These are phyloP conservation scores for Pelargonium myrrhifolium DNA, from an alignment of 441 rosid genomes.

Conservation along the genomic window DNA sequence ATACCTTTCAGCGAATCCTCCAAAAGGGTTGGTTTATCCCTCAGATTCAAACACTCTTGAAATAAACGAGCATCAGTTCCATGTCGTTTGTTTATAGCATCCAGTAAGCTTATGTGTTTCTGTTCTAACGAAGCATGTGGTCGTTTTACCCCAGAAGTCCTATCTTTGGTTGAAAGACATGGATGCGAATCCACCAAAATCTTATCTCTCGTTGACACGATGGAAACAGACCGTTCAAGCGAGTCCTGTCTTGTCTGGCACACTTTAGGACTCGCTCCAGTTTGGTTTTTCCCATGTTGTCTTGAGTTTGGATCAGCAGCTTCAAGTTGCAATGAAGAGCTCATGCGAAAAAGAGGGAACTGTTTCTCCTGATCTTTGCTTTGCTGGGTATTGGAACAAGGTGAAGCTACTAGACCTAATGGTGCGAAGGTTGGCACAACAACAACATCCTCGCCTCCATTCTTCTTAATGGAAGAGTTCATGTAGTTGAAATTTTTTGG, in stretches of 20 bases:
- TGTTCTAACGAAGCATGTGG: conserved; percentile 25
- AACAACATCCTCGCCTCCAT: conserved; percentile 30
- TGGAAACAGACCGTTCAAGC: conserved; percentile 19
- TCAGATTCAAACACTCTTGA: conserved; percentile 17
- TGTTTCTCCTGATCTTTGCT: conserved; percentile 19
- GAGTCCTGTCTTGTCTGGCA: background rate
- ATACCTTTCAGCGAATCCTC: conserved; percentile 18
- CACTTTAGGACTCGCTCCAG: conserved; percentile 14
- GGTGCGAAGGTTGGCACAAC: conserved; percentile 25
- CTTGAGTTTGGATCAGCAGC: conserved; percentile 6
- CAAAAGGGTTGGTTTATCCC: conserved; percentile 22
- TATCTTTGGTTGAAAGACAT: background rate
- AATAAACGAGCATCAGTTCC: conserved; percentile 7
- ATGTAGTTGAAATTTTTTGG: conserved; percentile 26
- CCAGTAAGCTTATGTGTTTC: conserved; percentile 23
- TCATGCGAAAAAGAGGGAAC: conserved; percentile 28
- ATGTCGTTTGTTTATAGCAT: conserved; percentile 13
- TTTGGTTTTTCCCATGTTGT: conserved; percentile 22
- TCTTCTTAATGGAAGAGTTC: conserved; percentile 27
- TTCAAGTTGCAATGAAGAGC: conserved; percentile 30
- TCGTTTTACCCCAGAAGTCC: conserved; percentile 19
- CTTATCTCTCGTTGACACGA: background rate
- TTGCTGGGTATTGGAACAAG: conserved; percentile 17
- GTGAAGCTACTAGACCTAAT: conserved; percentile 19
- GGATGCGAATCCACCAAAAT: background rate